Evolutionary conservation across 257 asterid genomes (phyloP).

Genomic region (Solanum bulbocastanum): DNA sequence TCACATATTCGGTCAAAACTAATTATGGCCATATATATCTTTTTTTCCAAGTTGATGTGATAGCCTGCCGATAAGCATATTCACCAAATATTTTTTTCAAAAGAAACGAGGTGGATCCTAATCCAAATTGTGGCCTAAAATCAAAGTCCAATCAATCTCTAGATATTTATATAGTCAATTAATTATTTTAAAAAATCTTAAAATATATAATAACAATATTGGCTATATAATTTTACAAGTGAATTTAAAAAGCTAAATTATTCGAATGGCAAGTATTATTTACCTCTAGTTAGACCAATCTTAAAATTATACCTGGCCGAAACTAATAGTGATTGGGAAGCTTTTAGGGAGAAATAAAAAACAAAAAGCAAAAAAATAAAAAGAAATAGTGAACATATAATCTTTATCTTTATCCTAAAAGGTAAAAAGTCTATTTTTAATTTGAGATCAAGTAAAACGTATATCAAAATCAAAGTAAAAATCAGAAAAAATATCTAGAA

Average conservation of each 20-base stretch:
- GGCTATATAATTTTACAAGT: not conserved
- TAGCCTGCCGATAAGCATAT: slow-evolving; percentile 15
- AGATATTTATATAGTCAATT: slow-evolving; percentile 11
- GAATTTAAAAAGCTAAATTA: not conserved
- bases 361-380: no score
- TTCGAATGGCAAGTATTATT: no score
- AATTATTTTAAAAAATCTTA: not conserved
- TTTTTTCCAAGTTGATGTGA: slow-evolving; percentile 1
- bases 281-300: no score
- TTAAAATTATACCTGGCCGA: no score
- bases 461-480: not conserved
- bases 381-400: no score
- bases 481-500: slow-evolving; percentile 13
- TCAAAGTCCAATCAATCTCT: not conserved
- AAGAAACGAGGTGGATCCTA: not conserved
- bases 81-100: slow-evolving; percentile 4
- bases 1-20: not conserved
- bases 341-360: no score
- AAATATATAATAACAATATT: not conserved
- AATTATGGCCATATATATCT: not conserved
- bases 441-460: not conserved
- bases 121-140: not conserved
- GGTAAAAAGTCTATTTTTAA: not conserved
- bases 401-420: not conserved
- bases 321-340: not conserved